Percentiles rank a stretch among this genome's conserved stretches.
phyloP scores from a whole-genome alignment of 768 basidiomycete species.

The Cyclocybe aegerita region DNA sequence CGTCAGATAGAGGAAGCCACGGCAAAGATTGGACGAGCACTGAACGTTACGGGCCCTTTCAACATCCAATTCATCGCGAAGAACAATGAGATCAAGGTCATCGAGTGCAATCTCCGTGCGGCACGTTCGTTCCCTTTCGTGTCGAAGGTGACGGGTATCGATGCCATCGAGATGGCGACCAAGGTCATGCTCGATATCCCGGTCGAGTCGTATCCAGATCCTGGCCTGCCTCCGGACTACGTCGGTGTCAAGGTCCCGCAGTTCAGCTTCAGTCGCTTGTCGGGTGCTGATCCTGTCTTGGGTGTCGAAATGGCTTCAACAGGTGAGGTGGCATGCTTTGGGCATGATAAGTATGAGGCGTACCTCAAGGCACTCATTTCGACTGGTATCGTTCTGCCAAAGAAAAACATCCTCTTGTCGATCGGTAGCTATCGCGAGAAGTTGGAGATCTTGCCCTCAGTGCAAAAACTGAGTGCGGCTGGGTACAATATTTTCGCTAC shows the following conservation, averaged over 20 bases:
- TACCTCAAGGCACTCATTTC: constrained; percentile 97
- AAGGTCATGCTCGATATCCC: constrained; percentile 96
- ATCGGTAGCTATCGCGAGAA: constrained; percentile 98
- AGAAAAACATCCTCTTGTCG: constrained; percentile 97
- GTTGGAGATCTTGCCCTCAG: constrained; percentile 90
- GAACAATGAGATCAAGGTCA: constrained; percentile 99
- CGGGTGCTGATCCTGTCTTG: constrained; percentile 95
- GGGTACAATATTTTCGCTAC: constrained; percentile 98
- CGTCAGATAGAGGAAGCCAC: constrained; percentile 96
- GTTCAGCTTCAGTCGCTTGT: constrained; percentile 95
- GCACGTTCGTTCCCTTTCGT: constrained; percentile 99
- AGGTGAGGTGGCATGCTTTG: constrained; percentile 98
- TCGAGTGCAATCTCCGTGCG: constrained; percentile 97
- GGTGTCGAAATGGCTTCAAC: constrained; percentile 99
- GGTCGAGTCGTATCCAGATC: constrained; percentile 87
- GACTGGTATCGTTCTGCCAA: constrained; percentile 90
- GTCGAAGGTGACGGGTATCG: constrained; percentile 95
- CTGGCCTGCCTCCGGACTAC: constrained; percentile 86
- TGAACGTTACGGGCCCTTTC: constrained; percentile 98
- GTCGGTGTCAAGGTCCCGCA: constrained; percentile 99
- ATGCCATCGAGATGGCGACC: constrained; percentile 98
- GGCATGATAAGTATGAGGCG: constrained; percentile 96
- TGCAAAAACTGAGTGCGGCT: constrained; percentile 90
- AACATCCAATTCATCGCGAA: constrained; percentile 99
- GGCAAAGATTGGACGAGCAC: constrained; percentile 93